Percentiles rank a stretch among this genome's conserved stretches.
phyloP scores from a whole-genome alignment of 2,329 filamentous ascomycete species.

The Graphilbum fragrans region DNA sequence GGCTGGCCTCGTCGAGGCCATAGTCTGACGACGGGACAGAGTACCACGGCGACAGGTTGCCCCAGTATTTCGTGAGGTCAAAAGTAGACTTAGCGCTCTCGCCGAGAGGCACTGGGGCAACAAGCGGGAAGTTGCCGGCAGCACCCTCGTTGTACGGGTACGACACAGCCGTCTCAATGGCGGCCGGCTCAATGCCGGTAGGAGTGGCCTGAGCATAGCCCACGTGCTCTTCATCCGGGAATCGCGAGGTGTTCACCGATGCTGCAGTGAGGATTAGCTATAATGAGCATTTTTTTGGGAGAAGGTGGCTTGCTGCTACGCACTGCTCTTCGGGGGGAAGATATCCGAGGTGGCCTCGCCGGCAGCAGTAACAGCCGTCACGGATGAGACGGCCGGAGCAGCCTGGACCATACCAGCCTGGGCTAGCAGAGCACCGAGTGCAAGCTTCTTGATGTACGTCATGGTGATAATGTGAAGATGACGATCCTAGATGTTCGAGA shows the following conservation, averaged over 20 bases:
- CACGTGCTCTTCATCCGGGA: slow-evolving; percentile 17
- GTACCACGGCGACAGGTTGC: slow-evolving; percentile 21
- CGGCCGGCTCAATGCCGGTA: slow-evolving; percentile 17
- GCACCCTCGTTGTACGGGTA: slow-evolving; percentile 17
- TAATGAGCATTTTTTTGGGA: no score
- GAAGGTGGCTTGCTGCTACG: not conserved
- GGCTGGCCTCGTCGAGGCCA: slow-evolving; percentile 17
- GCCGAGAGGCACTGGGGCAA: slow-evolving; percentile 15
- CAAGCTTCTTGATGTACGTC: not conserved
- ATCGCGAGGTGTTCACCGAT: slow-evolving; percentile 15
- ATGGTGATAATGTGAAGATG: no score
- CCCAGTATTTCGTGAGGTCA: slow-evolving; percentile 20
- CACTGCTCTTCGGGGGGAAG: not conserved
- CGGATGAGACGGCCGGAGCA: not conserved
- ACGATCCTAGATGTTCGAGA: no score
- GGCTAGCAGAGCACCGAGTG: not conserved
- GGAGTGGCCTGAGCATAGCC: slow-evolving; percentile 14
- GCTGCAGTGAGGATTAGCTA: no score
- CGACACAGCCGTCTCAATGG: slow-evolving; percentile 15
- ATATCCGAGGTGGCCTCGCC: not conserved
- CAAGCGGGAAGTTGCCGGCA: slow-evolving; percentile 18
- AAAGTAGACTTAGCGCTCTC: slow-evolving; percentile 12
- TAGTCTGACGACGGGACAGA: slow-evolving; percentile 19
- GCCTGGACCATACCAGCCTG: not conserved
- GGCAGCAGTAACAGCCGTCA: not conserved